phyloP scores from a whole-genome alignment of 106 monocot species.

The Phalaenopsis aphrodite region DNA sequence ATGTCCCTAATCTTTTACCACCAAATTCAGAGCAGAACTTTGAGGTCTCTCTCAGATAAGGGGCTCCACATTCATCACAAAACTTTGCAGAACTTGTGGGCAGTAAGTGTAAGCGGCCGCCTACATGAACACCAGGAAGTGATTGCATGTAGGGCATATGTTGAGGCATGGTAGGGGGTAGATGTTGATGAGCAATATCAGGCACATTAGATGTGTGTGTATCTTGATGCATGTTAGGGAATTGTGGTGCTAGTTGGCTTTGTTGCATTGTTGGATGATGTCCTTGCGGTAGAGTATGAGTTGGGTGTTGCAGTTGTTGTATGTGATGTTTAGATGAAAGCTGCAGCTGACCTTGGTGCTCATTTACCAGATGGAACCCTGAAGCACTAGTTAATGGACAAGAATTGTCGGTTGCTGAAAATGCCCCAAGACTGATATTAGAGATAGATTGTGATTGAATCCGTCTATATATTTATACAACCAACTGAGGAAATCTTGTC shows the following conservation, averaged over 20 bases:
- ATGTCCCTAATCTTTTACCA: conserved; percentile 65
- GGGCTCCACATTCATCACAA: conserved; percentile 78
- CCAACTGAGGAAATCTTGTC: too few species aligned
- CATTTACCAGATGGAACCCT: conserved; percentile 52
- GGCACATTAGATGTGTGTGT: conserved; percentile 42
- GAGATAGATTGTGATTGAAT: conserved; percentile 43
- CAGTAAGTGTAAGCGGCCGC: conserved; percentile 48
- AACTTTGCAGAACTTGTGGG: conserved; percentile 67
- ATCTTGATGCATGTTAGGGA: conserved; percentile 37
- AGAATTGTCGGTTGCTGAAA: conserved; percentile 47
- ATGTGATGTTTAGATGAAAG: conserved; percentile 49
- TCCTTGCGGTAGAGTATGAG: conserved; percentile 38
- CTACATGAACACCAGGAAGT: conserved; percentile 35
- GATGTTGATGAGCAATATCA: conserved; percentile 39
- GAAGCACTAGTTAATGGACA: conserved; percentile 41
- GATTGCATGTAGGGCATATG: conserved; percentile 65
- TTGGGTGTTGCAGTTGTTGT: conserved; percentile 43
- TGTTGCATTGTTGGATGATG: conserved; percentile 52
- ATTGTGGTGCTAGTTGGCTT: conserved; percentile 43
- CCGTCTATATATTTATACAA: conserved; percentile 68
- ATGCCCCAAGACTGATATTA: conserved; percentile 31
- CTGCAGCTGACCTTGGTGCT: conserved; percentile 47
- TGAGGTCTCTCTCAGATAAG: conserved; percentile 74
- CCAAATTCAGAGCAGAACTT: conserved; percentile 94
- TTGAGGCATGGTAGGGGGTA: conserved; percentile 35